Evolutionary conservation across 2,329 filamentous ascomycete genomes (phyloP).

Genomic region (Dryadomyces sulphureus): DNA sequence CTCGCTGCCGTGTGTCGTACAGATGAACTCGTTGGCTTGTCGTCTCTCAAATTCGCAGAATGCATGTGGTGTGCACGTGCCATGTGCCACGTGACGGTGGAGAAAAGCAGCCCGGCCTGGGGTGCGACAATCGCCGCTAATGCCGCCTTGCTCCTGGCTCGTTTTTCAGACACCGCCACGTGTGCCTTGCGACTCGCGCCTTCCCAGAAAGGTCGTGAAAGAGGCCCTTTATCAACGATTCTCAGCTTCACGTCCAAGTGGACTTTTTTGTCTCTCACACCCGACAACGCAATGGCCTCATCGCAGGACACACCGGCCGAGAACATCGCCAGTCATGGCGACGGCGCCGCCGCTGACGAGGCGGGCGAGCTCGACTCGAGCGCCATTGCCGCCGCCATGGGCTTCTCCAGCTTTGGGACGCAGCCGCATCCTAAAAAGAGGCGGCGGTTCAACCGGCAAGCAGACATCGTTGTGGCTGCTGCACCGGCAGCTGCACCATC

Average conservation of each 20-base stretch:
- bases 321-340: not conserved
- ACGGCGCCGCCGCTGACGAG: slow-evolving; percentile 4
- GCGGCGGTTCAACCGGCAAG: slow-evolving; percentile 47
- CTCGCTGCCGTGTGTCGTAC: too few relatives aligned
- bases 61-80: not conserved
- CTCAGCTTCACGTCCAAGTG: too few relatives aligned
- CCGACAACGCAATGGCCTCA: too few relatives aligned
- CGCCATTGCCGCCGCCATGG: slow-evolving; percentile 54
- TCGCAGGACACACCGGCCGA: not conserved
- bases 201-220: too few relatives aligned
- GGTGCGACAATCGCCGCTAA: not conserved
- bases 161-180: not conserved
- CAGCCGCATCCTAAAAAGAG: slow-evolving; percentile 43
- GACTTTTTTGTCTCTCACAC: not conserved
- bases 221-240: too few relatives aligned
- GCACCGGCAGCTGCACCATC: slow-evolving; percentile 6
- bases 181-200: not conserved
- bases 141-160: not conserved
- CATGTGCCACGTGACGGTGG: not conserved
- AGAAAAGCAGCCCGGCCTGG: not conserved
- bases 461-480: slow-evolving; percentile 29
- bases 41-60: too few relatives aligned
- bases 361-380: slow-evolving; percentile 23
- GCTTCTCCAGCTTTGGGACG: slow-evolving; percentile 56
- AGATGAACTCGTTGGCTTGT: too few relatives aligned